Evolutionary conservation across 2,329 filamentous ascomycete species (phyloP).

Genomic region (Calonectria pseudoreteaudii): DNA sequence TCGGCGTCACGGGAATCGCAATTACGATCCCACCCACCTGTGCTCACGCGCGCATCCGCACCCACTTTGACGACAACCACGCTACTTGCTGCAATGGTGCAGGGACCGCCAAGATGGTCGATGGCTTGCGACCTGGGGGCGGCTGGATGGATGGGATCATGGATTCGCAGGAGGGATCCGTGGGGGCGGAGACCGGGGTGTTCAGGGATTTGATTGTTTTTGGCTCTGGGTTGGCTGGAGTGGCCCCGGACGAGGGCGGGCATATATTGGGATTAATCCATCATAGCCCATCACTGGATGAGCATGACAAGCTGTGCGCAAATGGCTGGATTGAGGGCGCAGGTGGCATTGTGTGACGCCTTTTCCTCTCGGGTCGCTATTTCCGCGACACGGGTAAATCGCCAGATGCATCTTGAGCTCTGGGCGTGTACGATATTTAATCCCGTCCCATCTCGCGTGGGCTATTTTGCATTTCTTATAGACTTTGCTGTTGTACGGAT

Average conservation of each 20-base stretch:
- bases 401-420: neutral
- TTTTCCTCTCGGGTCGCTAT: neutral
- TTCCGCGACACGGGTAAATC: neutral
- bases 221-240: conserved; percentile 26
- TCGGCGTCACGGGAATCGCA: conserved; percentile 40
- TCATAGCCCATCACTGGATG: neutral
- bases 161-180: conserved; percentile 32
- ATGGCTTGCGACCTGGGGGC: conserved; percentile 30
- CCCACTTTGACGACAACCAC: neutral
- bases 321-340: neutral
- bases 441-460: conserved; percentile 29
- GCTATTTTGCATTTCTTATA: conserved; percentile 21
- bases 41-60: conserved; percentile 13
- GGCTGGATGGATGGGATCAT: conserved; percentile 31
- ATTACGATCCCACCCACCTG: conserved; percentile 9
- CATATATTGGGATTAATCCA: conserved; percentile 18
- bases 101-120: conserved; percentile 23
- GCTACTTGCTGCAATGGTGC: conserved; percentile 22
- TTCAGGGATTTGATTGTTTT: conserved; percentile 24
- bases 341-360: neutral
- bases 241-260: conserved; percentile 13
- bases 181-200: conserved; percentile 28
- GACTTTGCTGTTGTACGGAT: neutral
- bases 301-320: neutral
- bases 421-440: conserved; percentile 44